These are phyloP conservation scores for Trichoderma brevicompactum DNA, from an alignment of 2,329 filamentous ascomycete genomes.

Conservation along the genomic window DNA sequence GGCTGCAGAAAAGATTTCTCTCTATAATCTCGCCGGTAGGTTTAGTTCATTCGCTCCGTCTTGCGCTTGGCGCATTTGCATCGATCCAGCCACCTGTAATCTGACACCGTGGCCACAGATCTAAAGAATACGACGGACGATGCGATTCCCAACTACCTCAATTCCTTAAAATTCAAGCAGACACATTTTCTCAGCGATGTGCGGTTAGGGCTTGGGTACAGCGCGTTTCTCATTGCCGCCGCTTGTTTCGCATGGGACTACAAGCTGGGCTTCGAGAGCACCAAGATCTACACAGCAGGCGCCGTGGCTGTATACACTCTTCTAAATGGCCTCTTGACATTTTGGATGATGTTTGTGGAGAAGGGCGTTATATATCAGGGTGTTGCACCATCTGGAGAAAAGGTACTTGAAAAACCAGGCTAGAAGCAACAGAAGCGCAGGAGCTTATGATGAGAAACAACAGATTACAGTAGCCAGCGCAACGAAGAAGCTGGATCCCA, in stretches of 20 bases:
- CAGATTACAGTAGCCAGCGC: conserved; percentile 75
- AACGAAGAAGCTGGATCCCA: conserved; percentile 77
- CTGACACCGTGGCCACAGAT: conserved; percentile 57
- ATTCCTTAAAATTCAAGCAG: conserved; percentile 82
- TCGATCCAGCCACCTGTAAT: neutral
- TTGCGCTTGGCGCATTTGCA: neutral
- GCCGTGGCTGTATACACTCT: conserved; percentile 81
- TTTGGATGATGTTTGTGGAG: conserved; percentile 86
- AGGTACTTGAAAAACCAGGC: conserved; percentile 49
- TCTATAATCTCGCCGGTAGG: conserved; percentile 69
- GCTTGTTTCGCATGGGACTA: conserved; percentile 92
- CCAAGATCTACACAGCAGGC: conserved; percentile 77
- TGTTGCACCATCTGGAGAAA: conserved; percentile 65
- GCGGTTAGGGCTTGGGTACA: conserved; percentile 81
- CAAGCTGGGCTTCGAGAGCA: conserved; percentile 84
- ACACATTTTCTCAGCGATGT: conserved; percentile 81
- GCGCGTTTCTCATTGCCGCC: conserved; percentile 76
- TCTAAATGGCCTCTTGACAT: conserved; percentile 76
- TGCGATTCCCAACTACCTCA: conserved; percentile 90
- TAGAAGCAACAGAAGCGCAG: neutral
- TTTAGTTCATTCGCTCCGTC: neutral
- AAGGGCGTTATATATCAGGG: conserved; percentile 82
- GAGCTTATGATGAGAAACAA: conserved; percentile 29
- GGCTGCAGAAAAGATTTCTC: conserved; percentile 60
- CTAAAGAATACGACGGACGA: conserved; percentile 97